Evolutionary conservation across 495 filamentous ascomycete genomes (phyloP), one percentile per base, ranked within the genome.

Genomic region (Cladorrhinum samala): DNA sequence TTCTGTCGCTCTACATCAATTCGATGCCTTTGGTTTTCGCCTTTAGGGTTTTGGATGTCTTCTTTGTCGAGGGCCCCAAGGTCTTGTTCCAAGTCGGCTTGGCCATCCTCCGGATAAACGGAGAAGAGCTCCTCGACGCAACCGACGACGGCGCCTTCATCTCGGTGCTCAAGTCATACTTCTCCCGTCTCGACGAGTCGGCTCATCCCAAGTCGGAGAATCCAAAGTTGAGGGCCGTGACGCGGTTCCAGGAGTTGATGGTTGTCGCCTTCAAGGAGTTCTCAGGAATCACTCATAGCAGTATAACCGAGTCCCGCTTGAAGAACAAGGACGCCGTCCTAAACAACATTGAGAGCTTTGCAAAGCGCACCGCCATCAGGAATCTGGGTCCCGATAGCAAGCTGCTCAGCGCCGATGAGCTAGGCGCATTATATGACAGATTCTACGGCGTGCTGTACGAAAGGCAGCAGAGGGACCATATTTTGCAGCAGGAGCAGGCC

Each of bases 241-340:
- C 94, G 0, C 80, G 88, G 40, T 98, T 98, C 68, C 93, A 98
- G 65, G 93, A 97, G 62, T 77, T 98, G 49, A 96, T 98, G 89
- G 93, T 98, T 2, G 91, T 96, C 2, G 93, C 93, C 11, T 97
- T 97, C 75, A 96, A 94, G 54, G 93, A 98, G 61, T 98, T 98
- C 60, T 85, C 92, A 1, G 88, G 83, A 8, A 95, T 98, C 62
- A 98, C 93, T 0, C 92, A 97, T 62, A 84, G 80, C 59, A 96
- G 86, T 36, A 90, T 98, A 49, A 83, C 81, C 2, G 93, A 97
- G 55, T 82, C 94, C 56, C 87, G 93, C 18, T 75, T 85, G 14
- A 95, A 91, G 65, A 90, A 95, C 69, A 97, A 96, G 68, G 89
- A 90, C 62, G 84, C 85, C 2, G 91, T 98, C 11, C 70, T 98